Conservation (phyloP, 768 basidiomycete genomes). For the Sporobolomyces phaffii region DNA sequence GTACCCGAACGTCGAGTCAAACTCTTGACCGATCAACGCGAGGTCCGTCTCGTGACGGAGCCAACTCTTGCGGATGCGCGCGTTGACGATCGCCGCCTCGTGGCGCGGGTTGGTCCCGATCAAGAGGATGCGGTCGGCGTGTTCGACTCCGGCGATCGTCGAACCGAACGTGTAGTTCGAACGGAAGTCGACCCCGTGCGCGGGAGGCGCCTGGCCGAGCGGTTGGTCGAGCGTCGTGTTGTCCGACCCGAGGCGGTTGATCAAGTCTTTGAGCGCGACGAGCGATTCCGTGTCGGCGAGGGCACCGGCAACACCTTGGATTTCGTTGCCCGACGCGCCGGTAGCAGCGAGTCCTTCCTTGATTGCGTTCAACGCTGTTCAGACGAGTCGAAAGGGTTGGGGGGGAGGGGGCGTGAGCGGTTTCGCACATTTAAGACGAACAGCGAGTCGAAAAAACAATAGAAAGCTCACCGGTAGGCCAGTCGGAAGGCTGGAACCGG, state of each 20-base stretch:
- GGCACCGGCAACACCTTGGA: constrained; percentile 87
- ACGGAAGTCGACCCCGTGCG: constrained; percentile 79
- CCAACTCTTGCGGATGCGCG: constrained; percentile 92
- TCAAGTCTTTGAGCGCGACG: constrained; percentile 83
- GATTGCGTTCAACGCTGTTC: constrained; percentile 65
- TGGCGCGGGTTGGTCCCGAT: constrained; percentile 95
- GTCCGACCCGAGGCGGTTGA: constrained; percentile 90
- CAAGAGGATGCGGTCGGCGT: constrained; percentile 84
- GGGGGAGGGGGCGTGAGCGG: too few species aligned
- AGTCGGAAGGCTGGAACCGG: constrained; percentile 78
- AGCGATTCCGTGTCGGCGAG: constrained; percentile 90
- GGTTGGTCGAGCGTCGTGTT: constrained; percentile 76
- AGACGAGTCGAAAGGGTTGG: not conserved
- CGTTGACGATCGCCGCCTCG: constrained; percentile 94
- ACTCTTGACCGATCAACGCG: constrained; percentile 82
- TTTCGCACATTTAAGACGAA: not conserved
- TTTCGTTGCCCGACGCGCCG: constrained; percentile 82
- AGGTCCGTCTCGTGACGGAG: constrained; percentile 77
- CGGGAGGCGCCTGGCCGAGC: constrained; percentile 60
- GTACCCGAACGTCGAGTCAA: constrained; percentile 86
- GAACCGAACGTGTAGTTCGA: constrained; percentile 96
- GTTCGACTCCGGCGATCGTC: constrained; percentile 80
- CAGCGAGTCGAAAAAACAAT: not conserved
- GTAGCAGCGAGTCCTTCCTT: constrained; percentile 69
- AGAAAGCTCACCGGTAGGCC: constrained; percentile 70